These are phyloP conservation scores for Neoarthrinium moseri DNA, from an alignment of 2,329 filamentous ascomycete species.

Conservation along the genomic window DNA sequence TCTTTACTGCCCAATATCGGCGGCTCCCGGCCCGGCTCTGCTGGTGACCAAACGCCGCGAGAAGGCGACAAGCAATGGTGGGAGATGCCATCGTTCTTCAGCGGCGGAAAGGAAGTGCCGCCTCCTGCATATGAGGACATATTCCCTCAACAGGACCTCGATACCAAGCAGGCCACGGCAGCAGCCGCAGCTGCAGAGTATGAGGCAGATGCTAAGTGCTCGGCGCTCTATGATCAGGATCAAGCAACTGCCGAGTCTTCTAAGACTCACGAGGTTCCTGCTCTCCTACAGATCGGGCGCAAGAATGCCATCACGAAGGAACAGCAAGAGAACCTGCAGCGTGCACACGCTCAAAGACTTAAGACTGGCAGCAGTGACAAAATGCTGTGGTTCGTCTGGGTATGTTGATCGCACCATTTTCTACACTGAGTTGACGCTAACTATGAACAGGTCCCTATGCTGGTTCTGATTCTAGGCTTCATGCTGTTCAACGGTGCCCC, in stretches of 20 bases:
- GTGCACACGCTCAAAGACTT: slow-evolving; percentile 60
- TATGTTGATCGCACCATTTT: slow-evolving; percentile 29
- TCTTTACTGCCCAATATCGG: slow-evolving; percentile 69
- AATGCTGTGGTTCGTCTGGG: slow-evolving; percentile 69
- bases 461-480: slow-evolving; percentile 32
- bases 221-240: slow-evolving; percentile 48
- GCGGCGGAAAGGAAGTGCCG: slow-evolving; percentile 44
- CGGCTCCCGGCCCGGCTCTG: slow-evolving; percentile 47
- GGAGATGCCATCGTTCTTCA: slow-evolving; percentile 60
- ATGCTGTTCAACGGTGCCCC: slow-evolving; percentile 33
- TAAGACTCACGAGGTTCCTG: slow-evolving; percentile 29
- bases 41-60: slow-evolving; percentile 38
- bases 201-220: slow-evolving; percentile 58
- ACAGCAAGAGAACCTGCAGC: slow-evolving; percentile 62
- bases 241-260: slow-evolving; percentile 28
- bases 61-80: slow-evolving; percentile 62
- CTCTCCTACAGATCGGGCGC: slow-evolving; percentile 57
- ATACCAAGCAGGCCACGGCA: slow-evolving; percentile 50
- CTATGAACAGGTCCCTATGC: slow-evolving; percentile 32
- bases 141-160: slow-evolving; percentile 57
- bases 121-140: slow-evolving; percentile 81
- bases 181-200: slow-evolving; percentile 57
- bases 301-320: slow-evolving; percentile 65
- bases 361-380: slow-evolving; percentile 63
- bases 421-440: slow-evolving; percentile 2